Conservation (phyloP, 768 basidiomycete species). For the Multifurca ochricompacta region DNA sequence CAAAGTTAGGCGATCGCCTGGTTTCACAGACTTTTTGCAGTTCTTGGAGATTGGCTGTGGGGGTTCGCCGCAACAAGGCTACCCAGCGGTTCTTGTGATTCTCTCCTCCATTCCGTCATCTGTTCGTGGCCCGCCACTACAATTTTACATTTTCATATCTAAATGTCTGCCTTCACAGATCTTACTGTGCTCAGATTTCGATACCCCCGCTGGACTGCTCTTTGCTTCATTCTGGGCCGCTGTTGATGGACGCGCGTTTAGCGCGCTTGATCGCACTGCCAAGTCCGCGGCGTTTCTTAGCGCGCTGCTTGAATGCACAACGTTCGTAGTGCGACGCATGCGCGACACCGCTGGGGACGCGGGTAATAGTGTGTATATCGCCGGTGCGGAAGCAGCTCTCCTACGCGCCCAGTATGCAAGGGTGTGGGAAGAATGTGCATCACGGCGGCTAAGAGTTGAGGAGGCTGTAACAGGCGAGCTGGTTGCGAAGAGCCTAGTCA, state of each 20-base stretch:
- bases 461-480: slow-evolving; percentile 36
- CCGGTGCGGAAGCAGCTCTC: slow-evolving; percentile 25
- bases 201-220: slow-evolving; percentile 38
- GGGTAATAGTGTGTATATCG: background rate
- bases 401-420: slow-evolving; percentile 39
- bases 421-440: slow-evolving; percentile 42
- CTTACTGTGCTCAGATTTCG: slow-evolving; percentile 22
- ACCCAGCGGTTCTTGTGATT: slow-evolving; percentile 73
- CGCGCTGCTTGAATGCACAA: slow-evolving; percentile 60
- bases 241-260: slow-evolving; percentile 57
- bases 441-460: slow-evolving; percentile 40
- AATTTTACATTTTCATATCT: slow-evolving; percentile 1
- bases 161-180: slow-evolving; percentile 22
- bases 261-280: slow-evolving; percentile 40
- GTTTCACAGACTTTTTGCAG: slow-evolving; percentile 66
- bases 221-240: slow-evolving; percentile 82
- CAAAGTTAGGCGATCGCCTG: slow-evolving; percentile 19
- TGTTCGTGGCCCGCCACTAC: slow-evolving; percentile 34
- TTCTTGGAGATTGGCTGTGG: slow-evolving; percentile 76
- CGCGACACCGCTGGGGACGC: slow-evolving; percentile 22
- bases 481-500: slow-evolving; percentile 36
- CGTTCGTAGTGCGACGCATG: slow-evolving; percentile 47
- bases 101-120: slow-evolving; percentile 70
- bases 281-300: slow-evolving; percentile 59
- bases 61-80: slow-evolving; percentile 71